Evolutionary conservation across 108 stramenopile genomes (phyloP).

Genomic region (Nannochloropsis gaditana): DNA sequence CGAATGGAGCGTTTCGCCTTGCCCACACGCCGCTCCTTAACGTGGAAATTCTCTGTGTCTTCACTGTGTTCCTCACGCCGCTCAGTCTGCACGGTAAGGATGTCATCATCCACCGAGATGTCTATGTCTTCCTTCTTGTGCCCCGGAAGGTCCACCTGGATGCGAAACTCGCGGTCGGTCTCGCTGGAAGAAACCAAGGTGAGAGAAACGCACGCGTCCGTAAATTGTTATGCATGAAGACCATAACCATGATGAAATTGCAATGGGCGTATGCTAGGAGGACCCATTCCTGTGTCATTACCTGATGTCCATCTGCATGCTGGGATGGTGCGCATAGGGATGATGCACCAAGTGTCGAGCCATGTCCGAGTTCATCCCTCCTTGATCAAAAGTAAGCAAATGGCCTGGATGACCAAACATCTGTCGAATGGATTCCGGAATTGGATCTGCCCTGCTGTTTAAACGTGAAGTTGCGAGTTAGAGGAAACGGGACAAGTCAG

Average conservation of each 20-base stretch:
- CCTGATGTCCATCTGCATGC: conserved; percentile 15
- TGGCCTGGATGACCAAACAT: not conserved
- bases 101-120: conserved; percentile 10
- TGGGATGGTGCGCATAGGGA: not conserved
- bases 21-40: not conserved
- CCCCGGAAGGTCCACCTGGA: not conserved
- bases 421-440: not conserved
- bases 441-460: too few species aligned
- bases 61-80: not conserved
- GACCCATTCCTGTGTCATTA: not conserved
- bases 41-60: not conserved
- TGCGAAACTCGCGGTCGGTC: conserved; percentile 5
- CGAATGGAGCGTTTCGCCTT: conserved; percentile 9
- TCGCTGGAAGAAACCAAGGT: not conserved
- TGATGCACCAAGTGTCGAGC: not conserved
- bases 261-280: too few species aligned
- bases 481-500: too few species aligned
- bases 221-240: too few species aligned
- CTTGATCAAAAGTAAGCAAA: conserved; percentile 1
- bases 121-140: not conserved
- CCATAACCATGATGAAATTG: too few species aligned
- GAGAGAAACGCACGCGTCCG: not conserved
- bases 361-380: not conserved
- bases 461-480: too few species aligned
- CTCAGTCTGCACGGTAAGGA: not conserved